phyloP scores from a whole-genome alignment of 2,329 filamentous ascomycete species.

The Sporothrix humicola region DNA sequence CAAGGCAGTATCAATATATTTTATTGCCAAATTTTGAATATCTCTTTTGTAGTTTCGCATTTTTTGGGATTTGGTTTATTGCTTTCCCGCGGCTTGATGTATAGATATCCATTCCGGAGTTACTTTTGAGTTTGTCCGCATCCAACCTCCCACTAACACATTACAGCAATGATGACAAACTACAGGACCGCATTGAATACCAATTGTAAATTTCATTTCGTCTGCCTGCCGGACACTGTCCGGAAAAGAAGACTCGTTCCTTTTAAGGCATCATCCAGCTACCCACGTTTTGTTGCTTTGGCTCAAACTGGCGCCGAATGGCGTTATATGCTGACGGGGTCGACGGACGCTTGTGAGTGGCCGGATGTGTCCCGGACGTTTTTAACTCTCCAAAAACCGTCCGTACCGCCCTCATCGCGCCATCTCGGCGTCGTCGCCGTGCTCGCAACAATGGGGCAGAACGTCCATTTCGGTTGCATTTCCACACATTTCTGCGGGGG shows the following conservation, averaged over 20 bases:
- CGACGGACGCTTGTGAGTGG: background rate
- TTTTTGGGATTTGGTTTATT: background rate
- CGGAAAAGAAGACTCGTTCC: too few relatives aligned
- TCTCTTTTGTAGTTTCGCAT: background rate
- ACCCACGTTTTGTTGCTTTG: background rate
- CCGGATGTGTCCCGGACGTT: background rate
- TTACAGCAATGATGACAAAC: background rate
- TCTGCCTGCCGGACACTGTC: background rate
- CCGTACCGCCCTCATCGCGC: constrained; percentile 10
- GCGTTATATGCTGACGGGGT: constrained; percentile 10
- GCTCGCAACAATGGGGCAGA: background rate
- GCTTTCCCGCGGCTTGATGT: too few relatives aligned
- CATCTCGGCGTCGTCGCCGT: constrained; percentile 22
- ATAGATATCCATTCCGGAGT: too few relatives aligned
- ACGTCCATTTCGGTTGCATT: background rate
- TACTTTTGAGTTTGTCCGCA: too few relatives aligned
- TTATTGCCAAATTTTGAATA: background rate
- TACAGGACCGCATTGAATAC: too few relatives aligned
- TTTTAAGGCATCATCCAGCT: background rate
- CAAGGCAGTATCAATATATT: background rate
- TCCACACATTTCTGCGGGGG: background rate
- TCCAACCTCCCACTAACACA: background rate
- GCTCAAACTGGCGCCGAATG: constrained; percentile 24
- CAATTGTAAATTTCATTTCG: too few relatives aligned
- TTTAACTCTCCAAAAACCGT: background rate